Base-by-base conservation (phyloP, 139 green algal genomes). In the Volvox reticuliferus region DNA sequence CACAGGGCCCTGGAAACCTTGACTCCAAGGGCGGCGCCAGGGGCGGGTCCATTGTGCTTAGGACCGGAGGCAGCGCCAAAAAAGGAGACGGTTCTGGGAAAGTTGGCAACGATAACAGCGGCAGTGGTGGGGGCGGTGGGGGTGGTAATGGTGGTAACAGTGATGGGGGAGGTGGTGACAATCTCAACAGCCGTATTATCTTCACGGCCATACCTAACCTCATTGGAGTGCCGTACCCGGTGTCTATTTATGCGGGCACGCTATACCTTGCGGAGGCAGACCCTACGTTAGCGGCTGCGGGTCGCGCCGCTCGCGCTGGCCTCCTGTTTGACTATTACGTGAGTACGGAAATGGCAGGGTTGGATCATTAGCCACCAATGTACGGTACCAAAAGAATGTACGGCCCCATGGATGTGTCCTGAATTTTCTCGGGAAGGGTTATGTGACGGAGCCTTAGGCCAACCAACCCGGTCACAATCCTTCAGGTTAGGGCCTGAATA, bases 241-340 rank as follows among this genome's bases (percentile, higher is more conserved):
- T 68, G 0, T 86, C 76, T 12, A n/a, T 91, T 18, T 91, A 91
- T 55, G 33, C 76, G 28, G 87, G 87, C 17, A 30, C 2, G 32
- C 55, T 90, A 32, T 90, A 90, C 30, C 30, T 90, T 0, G 71
- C 86, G 50, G 86, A 90, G 86, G 86, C 86, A 2, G 86, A 90
- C 50, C 86, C 86, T 28, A 13, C 67, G 86, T 75, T 90, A 28
- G 35, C 73, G 20, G 86, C 86, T 21, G 50, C 33, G 44, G 86
- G 86, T 19, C 9, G 16, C 13, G 86, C 86, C 20, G 86, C 86
- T 13, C 44, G 86, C 6, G 86, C 1, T 0, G 86, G 86, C 20
- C 50, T 90, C 22, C 86, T 84, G 50, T 28, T 90, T 1, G 73
- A 90, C 30, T 90, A 90, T n/a, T 90, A 90, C 30, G 35, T 89